Percentiles rank a stretch among this genome's conserved stretches.
Conservation (phyloP, 1,139 yeast species). For the Candida pseudoviswanathii region DNA sequence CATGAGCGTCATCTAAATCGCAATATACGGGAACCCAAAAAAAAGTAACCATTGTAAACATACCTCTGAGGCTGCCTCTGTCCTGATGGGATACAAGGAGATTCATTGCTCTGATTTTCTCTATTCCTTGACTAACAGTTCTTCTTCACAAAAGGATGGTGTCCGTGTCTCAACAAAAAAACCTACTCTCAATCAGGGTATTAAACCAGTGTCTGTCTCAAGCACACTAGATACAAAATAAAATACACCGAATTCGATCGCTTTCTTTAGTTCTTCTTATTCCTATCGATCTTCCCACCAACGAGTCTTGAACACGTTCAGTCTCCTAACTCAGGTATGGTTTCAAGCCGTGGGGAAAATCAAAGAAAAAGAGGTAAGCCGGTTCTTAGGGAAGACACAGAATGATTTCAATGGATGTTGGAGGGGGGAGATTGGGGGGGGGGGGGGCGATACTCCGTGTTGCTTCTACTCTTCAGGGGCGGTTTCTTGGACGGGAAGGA, state of each 20-base stretch:
- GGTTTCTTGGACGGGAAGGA: not conserved
- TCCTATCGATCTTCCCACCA: not conserved
- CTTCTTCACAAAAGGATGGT: not conserved
- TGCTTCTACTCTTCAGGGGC: not conserved
- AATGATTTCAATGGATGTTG: not conserved
- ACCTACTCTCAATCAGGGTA: not conserved
- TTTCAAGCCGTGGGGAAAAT: not conserved
- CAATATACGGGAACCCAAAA: no score
- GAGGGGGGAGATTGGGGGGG: not conserved
- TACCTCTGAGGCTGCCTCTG: conserved; percentile 11
- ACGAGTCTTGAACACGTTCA: not conserved
- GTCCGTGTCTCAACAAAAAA: not conserved
- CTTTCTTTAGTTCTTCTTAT: not conserved
- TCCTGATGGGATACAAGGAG: conserved; percentile 10
- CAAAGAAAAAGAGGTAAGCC: not conserved
- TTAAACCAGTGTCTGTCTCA: not conserved
- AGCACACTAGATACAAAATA: not conserved
- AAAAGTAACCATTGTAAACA: no score
- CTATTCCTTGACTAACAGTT: not conserved
- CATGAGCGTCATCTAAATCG: no score
- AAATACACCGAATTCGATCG: not conserved
- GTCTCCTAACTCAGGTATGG: not conserved
- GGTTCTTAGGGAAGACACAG: not conserved
- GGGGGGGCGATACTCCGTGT: not conserved
- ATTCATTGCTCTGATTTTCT: conserved; percentile 5